Evolutionary conservation across 2,329 filamentous ascomycete species (phyloP).

Genomic region (Aspergillus unguis): DNA sequence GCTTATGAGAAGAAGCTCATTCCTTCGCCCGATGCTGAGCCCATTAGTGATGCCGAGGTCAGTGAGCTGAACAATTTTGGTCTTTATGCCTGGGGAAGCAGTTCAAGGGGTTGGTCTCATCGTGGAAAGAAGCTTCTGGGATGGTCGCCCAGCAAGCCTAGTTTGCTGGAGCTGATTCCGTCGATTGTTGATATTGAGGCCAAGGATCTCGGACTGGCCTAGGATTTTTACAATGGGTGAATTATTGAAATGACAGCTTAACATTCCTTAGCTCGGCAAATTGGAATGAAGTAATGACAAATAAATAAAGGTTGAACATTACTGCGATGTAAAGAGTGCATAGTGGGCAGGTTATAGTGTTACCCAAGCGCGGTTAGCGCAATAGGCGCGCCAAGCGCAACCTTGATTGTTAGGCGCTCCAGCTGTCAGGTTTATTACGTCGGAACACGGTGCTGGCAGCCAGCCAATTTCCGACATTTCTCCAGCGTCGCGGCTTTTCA

Average conservation of each 20-base stretch:
- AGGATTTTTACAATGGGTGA: not conserved
- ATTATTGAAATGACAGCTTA: not conserved
- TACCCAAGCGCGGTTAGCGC: constrained; percentile 14
- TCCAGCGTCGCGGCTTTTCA: constrained; percentile 8
- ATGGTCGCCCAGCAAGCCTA: constrained; percentile 41
- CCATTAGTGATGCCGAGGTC: constrained; percentile 30
- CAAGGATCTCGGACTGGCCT: constrained; percentile 34
- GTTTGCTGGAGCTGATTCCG: constrained; percentile 54
- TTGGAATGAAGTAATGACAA: not conserved
- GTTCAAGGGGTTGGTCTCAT: constrained; percentile 35
- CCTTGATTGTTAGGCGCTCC: not conserved
- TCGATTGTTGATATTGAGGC: constrained; percentile 52
- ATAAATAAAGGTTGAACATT: not conserved
- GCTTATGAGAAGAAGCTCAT: constrained; percentile 57
- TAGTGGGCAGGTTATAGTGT: not conserved
- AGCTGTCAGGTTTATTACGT: constrained; percentile 6
- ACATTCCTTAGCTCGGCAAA: too few species aligned
- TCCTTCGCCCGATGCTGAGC: constrained; percentile 37
- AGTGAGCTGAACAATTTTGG: constrained; percentile 43
- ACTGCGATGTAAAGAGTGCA: not conserved
- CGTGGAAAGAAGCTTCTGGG: constrained; percentile 38
- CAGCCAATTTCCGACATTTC: constrained; percentile 8
- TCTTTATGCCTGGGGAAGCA: constrained; percentile 38
- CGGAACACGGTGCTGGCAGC: constrained; percentile 1
- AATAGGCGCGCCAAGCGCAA: constrained; percentile 8